Evolutionary conservation across 163 green algal species (phyloP).

Genomic region (Chlorella variabilis): DNA sequence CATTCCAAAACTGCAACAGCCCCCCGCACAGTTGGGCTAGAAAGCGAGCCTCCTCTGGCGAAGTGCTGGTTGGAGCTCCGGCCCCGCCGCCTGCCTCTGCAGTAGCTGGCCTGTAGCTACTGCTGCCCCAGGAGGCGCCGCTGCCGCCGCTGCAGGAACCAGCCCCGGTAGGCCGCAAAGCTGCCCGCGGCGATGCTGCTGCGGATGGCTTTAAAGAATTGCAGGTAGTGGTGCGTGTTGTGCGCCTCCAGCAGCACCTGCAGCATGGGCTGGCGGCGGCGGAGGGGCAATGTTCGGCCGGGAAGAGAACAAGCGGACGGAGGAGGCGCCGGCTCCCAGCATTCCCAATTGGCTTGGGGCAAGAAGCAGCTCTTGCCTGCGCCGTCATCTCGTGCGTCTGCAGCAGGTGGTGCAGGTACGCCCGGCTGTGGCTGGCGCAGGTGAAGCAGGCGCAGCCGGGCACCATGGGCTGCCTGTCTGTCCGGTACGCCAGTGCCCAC

Average conservation of each 20-base stretch:
- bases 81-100: too few relatives aligned
- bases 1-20: too few relatives aligned
- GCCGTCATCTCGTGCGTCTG: conserved; percentile 83
- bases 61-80: too few relatives aligned
- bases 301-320: neutral
- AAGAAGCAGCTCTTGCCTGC: conserved; percentile 33
- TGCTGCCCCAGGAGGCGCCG: conserved; percentile 1
- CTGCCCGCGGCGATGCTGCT: conserved; percentile 40
- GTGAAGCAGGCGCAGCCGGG: conserved; percentile 82
- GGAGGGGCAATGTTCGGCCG: too few relatives aligned
- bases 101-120: neutral
- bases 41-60: too few relatives aligned
- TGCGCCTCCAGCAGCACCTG: conserved; percentile 88
- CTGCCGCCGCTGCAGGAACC: conserved; percentile 36
- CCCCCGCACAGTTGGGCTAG: too few relatives aligned
- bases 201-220: conserved; percentile 68
- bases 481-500: conserved; percentile 64
- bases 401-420: conserved; percentile 93
- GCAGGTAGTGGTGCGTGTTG: conserved; percentile 76
- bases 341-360: too few relatives aligned
- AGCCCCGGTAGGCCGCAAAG: conserved; percentile 39
- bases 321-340: too few relatives aligned
- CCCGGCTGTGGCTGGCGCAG: conserved; percentile 68
- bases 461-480: conserved; percentile 67
- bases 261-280: too few relatives aligned